Conservation (phyloP, 2,329 filamentous ascomycete species). For the Colletotrichum ledebouriae region DNA sequence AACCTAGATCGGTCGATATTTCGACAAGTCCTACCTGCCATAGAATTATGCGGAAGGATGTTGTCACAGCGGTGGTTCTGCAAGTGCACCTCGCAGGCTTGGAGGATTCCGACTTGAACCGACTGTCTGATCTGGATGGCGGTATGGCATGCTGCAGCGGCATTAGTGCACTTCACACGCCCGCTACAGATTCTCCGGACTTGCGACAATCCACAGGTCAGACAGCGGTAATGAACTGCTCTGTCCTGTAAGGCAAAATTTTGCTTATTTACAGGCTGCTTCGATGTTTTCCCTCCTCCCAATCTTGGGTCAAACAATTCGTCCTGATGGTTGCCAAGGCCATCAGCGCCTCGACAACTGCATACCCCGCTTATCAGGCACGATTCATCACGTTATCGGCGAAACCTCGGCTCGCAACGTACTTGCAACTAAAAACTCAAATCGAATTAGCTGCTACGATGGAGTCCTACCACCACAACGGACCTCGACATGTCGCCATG, state of each 20-base stretch:
- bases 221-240: slow-evolving; percentile 2
- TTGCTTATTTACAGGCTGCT: slow-evolving; percentile 10
- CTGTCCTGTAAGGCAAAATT: slow-evolving; percentile 2
- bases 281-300: background rate
- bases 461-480: slow-evolving; percentile 39
- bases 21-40: slow-evolving; percentile 9
- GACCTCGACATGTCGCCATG: slow-evolving; percentile 55
- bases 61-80: slow-evolving; percentile 29
- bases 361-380: slow-evolving; percentile 35
- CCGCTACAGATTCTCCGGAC: slow-evolving; percentile 13
- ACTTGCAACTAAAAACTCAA: slow-evolving; percentile 44
- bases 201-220: slow-evolving; percentile 2
- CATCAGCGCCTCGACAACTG: slow-evolving; percentile 31
- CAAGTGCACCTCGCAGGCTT: slow-evolving; percentile 35
- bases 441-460: slow-evolving; percentile 39
- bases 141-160: slow-evolving; percentile 16
- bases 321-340: slow-evolving; percentile 23
- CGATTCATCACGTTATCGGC: slow-evolving; percentile 39
- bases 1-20: slow-evolving; percentile 7
- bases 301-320: background rate
- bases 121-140: slow-evolving; percentile 21
- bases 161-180: slow-evolving; percentile 7
- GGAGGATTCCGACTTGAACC: slow-evolving; percentile 11
- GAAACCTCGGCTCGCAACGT: slow-evolving; percentile 41
- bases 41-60: slow-evolving; percentile 2